phyloP scores from a whole-genome alignment of 164 flowering plant genomes.

The Vitis rotundifolia region DNA sequence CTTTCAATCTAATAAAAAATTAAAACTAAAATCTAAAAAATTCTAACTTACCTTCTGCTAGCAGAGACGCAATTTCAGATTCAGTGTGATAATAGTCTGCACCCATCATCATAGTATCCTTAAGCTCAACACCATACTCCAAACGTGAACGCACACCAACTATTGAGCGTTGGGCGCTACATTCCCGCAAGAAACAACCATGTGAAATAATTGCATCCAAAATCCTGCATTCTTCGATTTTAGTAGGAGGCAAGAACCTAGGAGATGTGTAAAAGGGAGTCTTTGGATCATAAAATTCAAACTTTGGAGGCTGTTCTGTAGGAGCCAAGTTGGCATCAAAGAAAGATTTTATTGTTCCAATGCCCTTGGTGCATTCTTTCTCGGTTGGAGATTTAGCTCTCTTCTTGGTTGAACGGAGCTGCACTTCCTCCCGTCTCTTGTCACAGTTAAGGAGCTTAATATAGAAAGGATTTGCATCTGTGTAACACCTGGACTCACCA shows the following conservation, averaged over 20 bases:
- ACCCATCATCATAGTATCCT: slow-evolving; percentile 99
- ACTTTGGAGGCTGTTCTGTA: slow-evolving; percentile 82
- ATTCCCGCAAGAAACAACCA: slow-evolving; percentile 92
- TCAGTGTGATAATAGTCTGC: slow-evolving; percentile 98
- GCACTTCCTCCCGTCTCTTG: slow-evolving; percentile 28
- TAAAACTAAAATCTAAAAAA: no score
- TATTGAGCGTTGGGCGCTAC: slow-evolving; percentile 72
- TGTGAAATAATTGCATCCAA: slow-evolving; percentile 85
- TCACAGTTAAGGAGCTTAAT: slow-evolving; percentile 47
- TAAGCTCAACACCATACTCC: slow-evolving; percentile 76
- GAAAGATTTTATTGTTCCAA: slow-evolving; percentile 88
- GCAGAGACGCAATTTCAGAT: slow-evolving; percentile 83
- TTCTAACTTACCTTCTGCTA: slow-evolving; percentile 86
- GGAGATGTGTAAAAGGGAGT: slow-evolving; percentile 97
- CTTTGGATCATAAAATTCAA: slow-evolving; percentile 81
- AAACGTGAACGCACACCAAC: slow-evolving; percentile 92
- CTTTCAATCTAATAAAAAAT: no score
- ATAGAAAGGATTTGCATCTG: slow-evolving; percentile 67
- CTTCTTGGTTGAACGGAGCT: slow-evolving; percentile 49
- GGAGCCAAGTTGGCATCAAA: slow-evolving; percentile 93
- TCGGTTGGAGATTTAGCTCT: slow-evolving; percentile 50
- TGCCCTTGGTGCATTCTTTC: slow-evolving; percentile 48
- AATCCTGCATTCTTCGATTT: slow-evolving; percentile 87
- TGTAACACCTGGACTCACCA: slow-evolving; percentile 50
- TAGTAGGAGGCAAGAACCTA: slow-evolving; percentile 88